A percentile compares a stretch with the other conserved stretches of the same genome.
phyloP scores from a whole-genome alignment of 2,329 filamentous ascomycete genomes.

The Cercospora sp. region DNA sequence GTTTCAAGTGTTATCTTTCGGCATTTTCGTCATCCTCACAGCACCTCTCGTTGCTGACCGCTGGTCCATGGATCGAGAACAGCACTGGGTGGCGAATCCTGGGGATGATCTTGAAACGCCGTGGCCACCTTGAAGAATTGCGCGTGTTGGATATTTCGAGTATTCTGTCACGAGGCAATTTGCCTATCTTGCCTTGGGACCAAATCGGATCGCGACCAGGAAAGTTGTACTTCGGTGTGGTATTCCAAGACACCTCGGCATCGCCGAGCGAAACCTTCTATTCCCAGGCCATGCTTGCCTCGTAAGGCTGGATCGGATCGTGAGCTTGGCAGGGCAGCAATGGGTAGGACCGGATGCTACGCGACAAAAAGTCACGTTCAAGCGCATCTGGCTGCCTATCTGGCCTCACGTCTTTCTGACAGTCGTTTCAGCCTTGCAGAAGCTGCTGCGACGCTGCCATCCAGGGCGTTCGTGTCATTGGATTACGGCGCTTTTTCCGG shows the following conservation, averaged over 20 bases:
- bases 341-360: not conserved
- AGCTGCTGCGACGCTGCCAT: not conserved
- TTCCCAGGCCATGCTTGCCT: not conserved
- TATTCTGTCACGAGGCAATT: not conserved
- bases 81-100: not conserved
- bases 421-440: constrained; percentile 1
- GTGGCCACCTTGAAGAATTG: not conserved
- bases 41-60: not conserved
- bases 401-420: not conserved
- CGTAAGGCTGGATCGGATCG: not conserved
- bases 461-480: not conserved
- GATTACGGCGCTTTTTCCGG: constrained; percentile 2
- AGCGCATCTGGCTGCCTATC: not conserved
- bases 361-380: not conserved
- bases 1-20: constrained; percentile 6
- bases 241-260: not conserved
- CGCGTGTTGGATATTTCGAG: not conserved
- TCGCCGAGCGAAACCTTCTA: not conserved
- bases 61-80: not conserved
- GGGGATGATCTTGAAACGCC: not conserved
- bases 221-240: not conserved
- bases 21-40: not conserved
- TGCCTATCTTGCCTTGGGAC: not conserved
- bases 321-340: not conserved
- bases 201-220: not conserved